These are phyloP conservation scores for Phaffomyces antillensis DNA, from an alignment of 805 yeast species.

Conservation along the genomic window DNA sequence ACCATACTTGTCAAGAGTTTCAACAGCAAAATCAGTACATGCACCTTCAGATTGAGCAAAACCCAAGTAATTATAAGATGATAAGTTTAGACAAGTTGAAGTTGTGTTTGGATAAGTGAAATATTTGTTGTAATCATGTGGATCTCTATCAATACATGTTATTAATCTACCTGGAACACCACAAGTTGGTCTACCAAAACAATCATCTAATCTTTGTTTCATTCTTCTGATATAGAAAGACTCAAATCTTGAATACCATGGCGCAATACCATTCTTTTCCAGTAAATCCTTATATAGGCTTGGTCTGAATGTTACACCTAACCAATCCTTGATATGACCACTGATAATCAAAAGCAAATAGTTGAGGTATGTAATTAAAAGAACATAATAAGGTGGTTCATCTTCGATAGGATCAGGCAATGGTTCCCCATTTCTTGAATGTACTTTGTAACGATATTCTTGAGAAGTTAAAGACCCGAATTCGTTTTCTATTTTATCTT, in stretches of 20 bases:
- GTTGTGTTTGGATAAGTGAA: slow-evolving; percentile 73
- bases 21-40: slow-evolving; percentile 76
- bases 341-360: slow-evolving; percentile 78
- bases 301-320: slow-evolving; percentile 69
- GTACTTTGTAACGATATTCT: slow-evolving; percentile 58
- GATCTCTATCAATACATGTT: slow-evolving; percentile 68
- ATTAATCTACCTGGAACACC: slow-evolving; percentile 96
- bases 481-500: slow-evolving; percentile 49
- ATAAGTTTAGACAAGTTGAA: slow-evolving; percentile 72
- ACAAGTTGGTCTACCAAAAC: slow-evolving; percentile 92
- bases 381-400: slow-evolving; percentile 79
- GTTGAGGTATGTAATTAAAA: slow-evolving; percentile 76
- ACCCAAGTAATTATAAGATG: slow-evolving; percentile 91
- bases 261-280: slow-evolving; percentile 87
- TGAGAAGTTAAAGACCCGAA: slow-evolving; percentile 62
- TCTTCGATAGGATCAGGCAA: slow-evolving; percentile 58
- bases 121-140: slow-evolving; percentile 56
- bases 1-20: slow-evolving; percentile 62
- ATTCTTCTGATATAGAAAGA: slow-evolving; percentile 88
- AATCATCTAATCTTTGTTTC: slow-evolving; percentile 86
- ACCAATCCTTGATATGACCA: slow-evolving; percentile 87
- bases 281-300: slow-evolving; percentile 57
- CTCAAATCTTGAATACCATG: slow-evolving; percentile 92
- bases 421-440: slow-evolving; percentile 48
- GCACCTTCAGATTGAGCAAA: slow-evolving; percentile 92